A percentile compares a stretch with the other conserved stretches of the same genome.
Evolutionary conservation across 768 basidiomycete species (phyloP).

Genomic region (Crassisporium funariophilum): DNA sequence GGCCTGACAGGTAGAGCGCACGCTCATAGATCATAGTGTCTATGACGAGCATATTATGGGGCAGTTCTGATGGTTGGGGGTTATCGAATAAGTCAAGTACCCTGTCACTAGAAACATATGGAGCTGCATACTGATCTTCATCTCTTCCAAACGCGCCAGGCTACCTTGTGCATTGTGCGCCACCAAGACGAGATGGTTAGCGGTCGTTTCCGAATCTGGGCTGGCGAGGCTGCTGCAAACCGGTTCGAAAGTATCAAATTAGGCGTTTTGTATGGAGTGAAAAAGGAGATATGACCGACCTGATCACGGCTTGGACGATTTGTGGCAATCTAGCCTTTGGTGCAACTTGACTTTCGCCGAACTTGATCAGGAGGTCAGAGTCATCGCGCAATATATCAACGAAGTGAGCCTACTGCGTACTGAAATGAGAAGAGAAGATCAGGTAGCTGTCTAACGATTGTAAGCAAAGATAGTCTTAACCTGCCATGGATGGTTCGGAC

Average conservation of each 20-base stretch:
- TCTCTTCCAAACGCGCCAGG: slow-evolving; percentile 68
- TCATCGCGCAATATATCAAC: slow-evolving; percentile 4
- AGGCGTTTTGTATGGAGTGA: not conserved
- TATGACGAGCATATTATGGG: slow-evolving; percentile 69
- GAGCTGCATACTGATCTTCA: slow-evolving; percentile 65
- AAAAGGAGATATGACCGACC: slow-evolving; percentile 39
- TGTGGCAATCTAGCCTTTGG: slow-evolving; percentile 69
- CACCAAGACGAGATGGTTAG: slow-evolving; percentile 74
- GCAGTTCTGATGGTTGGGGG: slow-evolving; percentile 58
- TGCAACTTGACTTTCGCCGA: slow-evolving; percentile 74
- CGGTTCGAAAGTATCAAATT: slow-evolving; percentile 10
- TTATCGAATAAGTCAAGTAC: slow-evolving; percentile 2
- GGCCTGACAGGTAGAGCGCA: slow-evolving; percentile 57
- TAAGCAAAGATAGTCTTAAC: slow-evolving; percentile 40
- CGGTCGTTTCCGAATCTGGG: slow-evolving; percentile 72
- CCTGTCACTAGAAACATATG: slow-evolving; percentile 3
- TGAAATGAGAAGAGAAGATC: slow-evolving; percentile 27
- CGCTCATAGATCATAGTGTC: slow-evolving; percentile 70
- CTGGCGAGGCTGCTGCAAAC: slow-evolving; percentile 64
- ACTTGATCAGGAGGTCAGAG: slow-evolving; percentile 45
- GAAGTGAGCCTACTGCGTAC: slow-evolving; percentile 59
- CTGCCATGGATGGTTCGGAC: slow-evolving; percentile 72
- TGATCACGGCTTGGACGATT: slow-evolving; percentile 73
- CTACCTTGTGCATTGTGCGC: slow-evolving; percentile 59
- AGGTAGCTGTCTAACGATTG: slow-evolving; percentile 4